Base-by-base conservation (phyloP, 2,329 filamentous ascomycete species). In the Claviceps spartinae region DNA sequence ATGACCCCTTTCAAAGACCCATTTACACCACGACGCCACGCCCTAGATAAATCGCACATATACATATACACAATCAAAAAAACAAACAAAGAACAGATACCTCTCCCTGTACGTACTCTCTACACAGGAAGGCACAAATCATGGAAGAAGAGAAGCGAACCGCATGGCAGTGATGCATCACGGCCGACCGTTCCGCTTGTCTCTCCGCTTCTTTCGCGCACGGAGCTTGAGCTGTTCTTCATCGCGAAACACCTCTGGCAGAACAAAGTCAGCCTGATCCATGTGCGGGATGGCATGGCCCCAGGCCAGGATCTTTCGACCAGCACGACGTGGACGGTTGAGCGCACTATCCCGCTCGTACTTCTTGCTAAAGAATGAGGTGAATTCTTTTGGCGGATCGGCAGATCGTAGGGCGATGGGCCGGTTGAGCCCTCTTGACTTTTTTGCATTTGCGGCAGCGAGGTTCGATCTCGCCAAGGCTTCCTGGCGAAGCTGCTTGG, bases 341-440 rank as follows among this genome's bases (percentile, higher is more conserved):
- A 95, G 68, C 9, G 90, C 88, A 6, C 82, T 80, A 22, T 89
- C 86, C 26, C 91, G 83, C 55, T 91, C 77, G 62, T 94, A 83
- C 24, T 78, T 81, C 68, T 93, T 89, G 18, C 76, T 67, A 64
- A 89, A 97, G 70, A 96, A 96, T 0, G 88, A 95, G n/a, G 74
- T 85, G 62, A 96, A 89, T 40, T 86, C 84, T 53, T 75, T 78
- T 2, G 66, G 66, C 11, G 71, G 69, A 30, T 67, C 62, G 18
- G 68, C 67, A 38, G 70, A 63, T 37, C 65, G 63, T 9, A 63
- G 56, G 26, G 57, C 54, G 11, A 58, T 58, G 53, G 61, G 54
- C 42, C 59, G 60, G 45, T 60, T 56, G 7, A 60, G 56, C 24
- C 62, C 50, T 34, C 58, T 67, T 56, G 59, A 63, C 60, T 56